Evolutionary conservation across 176 grass and related monocot species (phyloP), one percentile per base, ranked within the genome.

Genomic region (Oryza glaberrima): DNA sequence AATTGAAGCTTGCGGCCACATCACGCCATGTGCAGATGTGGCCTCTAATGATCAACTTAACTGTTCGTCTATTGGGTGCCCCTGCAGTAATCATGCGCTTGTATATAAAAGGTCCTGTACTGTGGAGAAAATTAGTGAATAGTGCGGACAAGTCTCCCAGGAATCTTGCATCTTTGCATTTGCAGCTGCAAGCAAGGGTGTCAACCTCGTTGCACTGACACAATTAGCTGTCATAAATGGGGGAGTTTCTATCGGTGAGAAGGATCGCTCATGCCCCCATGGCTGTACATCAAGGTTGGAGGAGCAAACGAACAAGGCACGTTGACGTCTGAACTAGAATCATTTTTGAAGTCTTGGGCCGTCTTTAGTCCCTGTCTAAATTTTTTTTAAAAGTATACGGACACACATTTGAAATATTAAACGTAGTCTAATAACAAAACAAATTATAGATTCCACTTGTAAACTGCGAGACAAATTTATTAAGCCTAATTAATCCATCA

Each of bases 321-420:
- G 88, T 72, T 82, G 83, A 82, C 88, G 51, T 70, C 54, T 77
- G 44, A 90, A 16, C 72, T 85, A 72, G 19, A 56, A 44, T 35
- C 28, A 22, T 6, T 36, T 70, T 16, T 38, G 14, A 32, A 19
- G 9, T 67, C 69, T 35, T 28, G 28, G 28, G 28, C 28, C 28
- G 28, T 28, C 28, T 28, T 28, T 28, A 28, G 28, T 28, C 28
- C 28, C 28, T 28, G 28, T 28, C 28, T 28, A 28, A 28, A 2
- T 28, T 28, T 28, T 28, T 28, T 28, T 28, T 22, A 22, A 28
- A 28, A 28, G 28, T 28, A 2, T 28, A 28, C 28, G 28, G 28
- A 2, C 28, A 28, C 28, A 28, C 2, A 28, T 28, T 28, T 2
- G 0, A 28, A 28, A 28, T 28, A 28, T 28, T 28, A 28, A 28